phyloP scores from a whole-genome alignment of 2,329 filamentous ascomycete genomes.

The Trichoderma atrobrunneum region DNA sequence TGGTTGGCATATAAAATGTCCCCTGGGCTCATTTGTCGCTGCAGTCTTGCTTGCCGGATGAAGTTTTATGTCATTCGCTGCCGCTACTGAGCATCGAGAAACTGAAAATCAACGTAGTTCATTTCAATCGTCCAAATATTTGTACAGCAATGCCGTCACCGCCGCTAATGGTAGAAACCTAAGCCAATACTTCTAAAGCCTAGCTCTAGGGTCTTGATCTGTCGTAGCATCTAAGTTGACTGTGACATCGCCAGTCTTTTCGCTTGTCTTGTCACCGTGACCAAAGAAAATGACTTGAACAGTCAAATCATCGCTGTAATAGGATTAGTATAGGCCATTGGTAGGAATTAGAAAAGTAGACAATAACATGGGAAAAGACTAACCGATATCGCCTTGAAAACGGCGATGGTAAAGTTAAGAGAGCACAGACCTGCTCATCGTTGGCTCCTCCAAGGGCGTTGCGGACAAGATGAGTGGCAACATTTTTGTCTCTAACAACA shows the following conservation, averaged over 20 bases:
- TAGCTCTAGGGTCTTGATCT: constrained; percentile 38
- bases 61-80: neutral
- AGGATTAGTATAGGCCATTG: constrained; percentile 19
- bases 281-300: constrained; percentile 99
- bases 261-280: constrained; percentile 62
- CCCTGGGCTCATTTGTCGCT: neutral
- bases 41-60: neutral
- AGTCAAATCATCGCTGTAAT: constrained; percentile 79
- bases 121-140: constrained; percentile 7
- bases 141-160: constrained; percentile 2
- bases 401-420: constrained; percentile 86
- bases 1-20: neutral
- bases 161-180: neutral
- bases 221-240: constrained; percentile 86
- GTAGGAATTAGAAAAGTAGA: neutral
- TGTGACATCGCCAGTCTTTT: constrained; percentile 62
- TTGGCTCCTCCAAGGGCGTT: constrained; percentile 94
- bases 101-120: neutral
- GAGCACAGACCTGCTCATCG: constrained; percentile 85
- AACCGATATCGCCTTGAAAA: constrained; percentile 89
- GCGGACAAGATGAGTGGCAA: constrained; percentile 88
- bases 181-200: constrained; percentile 33
- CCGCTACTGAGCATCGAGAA: neutral
- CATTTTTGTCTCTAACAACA: constrained; percentile 91
- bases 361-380: constrained; percentile 17